Percentiles rank a stretch among this genome's conserved stretches.
phyloP scores from a whole-genome alignment of 345 rosid genomes.

The Salix brachista region DNA sequence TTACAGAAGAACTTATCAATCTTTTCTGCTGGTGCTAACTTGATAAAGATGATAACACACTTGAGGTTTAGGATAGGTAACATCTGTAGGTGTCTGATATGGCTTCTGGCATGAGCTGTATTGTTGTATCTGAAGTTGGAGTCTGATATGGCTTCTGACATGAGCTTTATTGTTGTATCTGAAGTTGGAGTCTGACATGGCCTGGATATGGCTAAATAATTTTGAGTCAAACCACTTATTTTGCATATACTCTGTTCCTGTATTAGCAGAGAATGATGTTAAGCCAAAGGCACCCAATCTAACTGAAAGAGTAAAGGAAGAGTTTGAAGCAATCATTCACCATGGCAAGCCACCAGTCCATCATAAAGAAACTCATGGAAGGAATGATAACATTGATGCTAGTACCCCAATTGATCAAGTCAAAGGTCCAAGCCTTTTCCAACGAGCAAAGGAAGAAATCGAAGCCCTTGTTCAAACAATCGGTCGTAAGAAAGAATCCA shows the following conservation, averaged over 20 bases:
- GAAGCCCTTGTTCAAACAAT: constrained; percentile 48
- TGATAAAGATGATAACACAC: no score
- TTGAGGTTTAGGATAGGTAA: no score
- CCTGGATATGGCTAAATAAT: no score
- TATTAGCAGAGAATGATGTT: not conserved
- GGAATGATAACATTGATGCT: constrained; percentile 41
- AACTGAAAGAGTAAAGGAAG: constrained; percentile 44
- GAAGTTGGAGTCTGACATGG: no score
- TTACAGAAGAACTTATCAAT: no score
- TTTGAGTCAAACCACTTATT: no score
- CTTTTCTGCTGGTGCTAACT: no score
- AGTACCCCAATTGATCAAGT: constrained; percentile 39
- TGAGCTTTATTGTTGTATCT: no score
- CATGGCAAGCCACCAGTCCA: constrained; percentile 19
- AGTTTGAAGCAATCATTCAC: constrained; percentile 39
- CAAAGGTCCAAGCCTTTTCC: constrained; percentile 51
- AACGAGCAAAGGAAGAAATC: constrained; percentile 54
- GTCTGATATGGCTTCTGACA: no score
- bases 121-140: no score
- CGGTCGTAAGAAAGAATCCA: constrained; percentile 37
- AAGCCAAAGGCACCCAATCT: constrained; percentile 16
- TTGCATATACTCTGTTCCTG: not conserved
- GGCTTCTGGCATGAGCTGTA: no score
- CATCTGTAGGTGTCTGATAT: no score
- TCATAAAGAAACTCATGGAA: constrained; percentile 50